Evolutionary conservation across 108 stramenopile species (phyloP).

Genomic region (Craspedostauros australis): DNA sequence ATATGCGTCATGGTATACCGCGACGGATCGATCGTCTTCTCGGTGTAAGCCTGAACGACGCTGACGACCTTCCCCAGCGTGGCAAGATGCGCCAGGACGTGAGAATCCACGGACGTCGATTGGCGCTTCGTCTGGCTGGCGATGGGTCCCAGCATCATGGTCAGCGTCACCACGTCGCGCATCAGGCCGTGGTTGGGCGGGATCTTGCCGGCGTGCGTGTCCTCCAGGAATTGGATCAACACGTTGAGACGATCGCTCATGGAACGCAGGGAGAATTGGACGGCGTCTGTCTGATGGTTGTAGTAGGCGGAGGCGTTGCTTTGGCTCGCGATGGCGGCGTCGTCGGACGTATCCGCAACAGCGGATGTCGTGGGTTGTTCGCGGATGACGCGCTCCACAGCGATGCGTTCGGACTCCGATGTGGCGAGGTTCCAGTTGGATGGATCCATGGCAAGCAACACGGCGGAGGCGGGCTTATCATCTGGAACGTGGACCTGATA

Average conservation of each 20-base stretch:
- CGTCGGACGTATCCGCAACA: not conserved
- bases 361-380: constrained; percentile 37
- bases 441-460: constrained; percentile 47
- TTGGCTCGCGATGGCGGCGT: not conserved
- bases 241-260: constrained; percentile 58
- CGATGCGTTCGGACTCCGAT: constrained; percentile 67
- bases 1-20: too few relatives aligned
- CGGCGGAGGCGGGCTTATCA: constrained; percentile 1
- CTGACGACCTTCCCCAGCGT: constrained; percentile 50
- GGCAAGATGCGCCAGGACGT: constrained; percentile 50
- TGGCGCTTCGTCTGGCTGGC: constrained; percentile 12
- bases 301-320: constrained; percentile 8
- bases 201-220: constrained; percentile 14
- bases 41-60: constrained; percentile 55
- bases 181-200: constrained; percentile 11
- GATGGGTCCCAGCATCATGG: constrained; percentile 22
- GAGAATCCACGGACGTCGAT: constrained; percentile 18
- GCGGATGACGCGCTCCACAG: constrained; percentile 69
- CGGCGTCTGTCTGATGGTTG: constrained; percentile 11
- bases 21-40: too few relatives aligned
- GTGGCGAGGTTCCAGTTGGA: constrained; percentile 62
- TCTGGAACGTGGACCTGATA: constrained; percentile 34
- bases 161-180: constrained; percentile 23
- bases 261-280: constrained; percentile 30
- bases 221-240: constrained; percentile 42